A percentile compares a stretch with the other conserved stretches of the same genome.
Conservation (phyloP, 108 stramenopile genomes). For the Discostella stelligeroides region DNA sequence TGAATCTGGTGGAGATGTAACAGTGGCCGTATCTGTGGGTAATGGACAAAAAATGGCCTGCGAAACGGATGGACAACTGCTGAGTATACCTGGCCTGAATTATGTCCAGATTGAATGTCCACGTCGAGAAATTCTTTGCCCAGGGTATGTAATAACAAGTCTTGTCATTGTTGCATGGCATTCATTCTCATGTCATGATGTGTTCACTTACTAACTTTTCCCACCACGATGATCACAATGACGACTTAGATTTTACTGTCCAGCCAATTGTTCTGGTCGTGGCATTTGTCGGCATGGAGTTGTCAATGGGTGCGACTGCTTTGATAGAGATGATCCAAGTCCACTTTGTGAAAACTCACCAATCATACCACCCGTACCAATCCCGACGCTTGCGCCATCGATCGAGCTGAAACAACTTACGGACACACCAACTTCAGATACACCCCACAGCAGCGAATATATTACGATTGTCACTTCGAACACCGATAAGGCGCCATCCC, state of each 20-base stretch:
- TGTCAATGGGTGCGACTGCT: slow-evolving; percentile 35
- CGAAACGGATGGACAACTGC: slow-evolving; percentile 21
- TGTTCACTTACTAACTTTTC: not conserved
- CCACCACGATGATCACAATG: not conserved
- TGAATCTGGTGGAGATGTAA: slow-evolving; percentile 1
- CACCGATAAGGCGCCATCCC: too few relatives aligned
- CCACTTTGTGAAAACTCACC: slow-evolving; percentile 30
- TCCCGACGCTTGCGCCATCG: not conserved
- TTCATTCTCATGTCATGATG: too few relatives aligned
- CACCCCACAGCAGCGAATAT: not conserved
- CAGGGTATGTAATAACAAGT: slow-evolving; percentile 11
- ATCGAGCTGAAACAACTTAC: not conserved
- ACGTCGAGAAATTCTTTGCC: slow-evolving; percentile 25
- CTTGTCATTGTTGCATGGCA: not conserved
- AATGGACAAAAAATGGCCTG: slow-evolving; percentile 25
- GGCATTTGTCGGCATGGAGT: slow-evolving; percentile 19
- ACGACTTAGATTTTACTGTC: slow-evolving; percentile 18
- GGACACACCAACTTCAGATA: not conserved
- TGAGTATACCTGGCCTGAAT: slow-evolving; percentile 10
- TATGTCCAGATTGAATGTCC: slow-evolving; percentile 27
- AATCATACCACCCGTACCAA: slow-evolving; percentile 4
- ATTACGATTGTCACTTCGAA: too few relatives aligned
- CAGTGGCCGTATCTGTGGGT: slow-evolving; percentile 15
- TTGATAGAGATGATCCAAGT: slow-evolving; percentile 17
- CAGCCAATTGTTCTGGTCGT: slow-evolving; percentile 39